phyloP scores from a whole-genome alignment of 257 asterid genomes.

The Penstemon eatonii region DNA sequence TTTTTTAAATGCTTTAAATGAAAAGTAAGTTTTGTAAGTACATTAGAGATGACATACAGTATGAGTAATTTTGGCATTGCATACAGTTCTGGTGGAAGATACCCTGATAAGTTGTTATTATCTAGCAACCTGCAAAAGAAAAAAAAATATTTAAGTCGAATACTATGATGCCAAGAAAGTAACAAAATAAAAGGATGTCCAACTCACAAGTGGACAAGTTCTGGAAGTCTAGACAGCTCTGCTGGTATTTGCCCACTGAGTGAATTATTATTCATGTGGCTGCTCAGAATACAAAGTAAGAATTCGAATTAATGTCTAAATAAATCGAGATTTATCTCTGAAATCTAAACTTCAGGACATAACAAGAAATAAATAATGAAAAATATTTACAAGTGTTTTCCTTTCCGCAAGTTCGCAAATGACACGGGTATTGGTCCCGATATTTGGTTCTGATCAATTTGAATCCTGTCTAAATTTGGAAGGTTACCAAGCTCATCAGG shows the following conservation, averaged over 20 bases:
- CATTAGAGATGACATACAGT: constrained; percentile 51
- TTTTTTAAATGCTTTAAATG: no score
- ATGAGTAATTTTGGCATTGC: constrained; percentile 57
- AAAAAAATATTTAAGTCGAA: constrained; percentile 18
- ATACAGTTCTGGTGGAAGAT: constrained; percentile 82
- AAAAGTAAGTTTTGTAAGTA: no score
- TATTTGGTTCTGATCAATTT: constrained; percentile 84
- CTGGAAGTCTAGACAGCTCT: constrained; percentile 77
- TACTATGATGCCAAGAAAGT: constrained; percentile 15
- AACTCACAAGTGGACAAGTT: constrained; percentile 91
- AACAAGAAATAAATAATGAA: not conserved
- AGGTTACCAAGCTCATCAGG: constrained; percentile 94
- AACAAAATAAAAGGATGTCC: constrained; percentile 5
- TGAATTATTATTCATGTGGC: constrained; percentile 99
- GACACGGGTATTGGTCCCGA: constrained; percentile 83
- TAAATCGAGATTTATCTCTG: not conserved
- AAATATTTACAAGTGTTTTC: constrained; percentile 65
- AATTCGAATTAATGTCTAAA: constrained; percentile 16
- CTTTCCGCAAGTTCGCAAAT: constrained; percentile 66
- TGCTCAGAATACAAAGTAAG: constrained; percentile 41
- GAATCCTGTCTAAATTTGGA: constrained; percentile 81
- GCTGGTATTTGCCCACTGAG: constrained; percentile 86
- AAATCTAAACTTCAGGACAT: not conserved
- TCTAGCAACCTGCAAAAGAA: constrained; percentile 79
- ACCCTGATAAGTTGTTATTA: constrained; percentile 88